These are phyloP conservation scores for Tolypocladium nubicola DNA, from an alignment of 2,329 filamentous ascomycete genomes.

Conservation along the genomic window DNA sequence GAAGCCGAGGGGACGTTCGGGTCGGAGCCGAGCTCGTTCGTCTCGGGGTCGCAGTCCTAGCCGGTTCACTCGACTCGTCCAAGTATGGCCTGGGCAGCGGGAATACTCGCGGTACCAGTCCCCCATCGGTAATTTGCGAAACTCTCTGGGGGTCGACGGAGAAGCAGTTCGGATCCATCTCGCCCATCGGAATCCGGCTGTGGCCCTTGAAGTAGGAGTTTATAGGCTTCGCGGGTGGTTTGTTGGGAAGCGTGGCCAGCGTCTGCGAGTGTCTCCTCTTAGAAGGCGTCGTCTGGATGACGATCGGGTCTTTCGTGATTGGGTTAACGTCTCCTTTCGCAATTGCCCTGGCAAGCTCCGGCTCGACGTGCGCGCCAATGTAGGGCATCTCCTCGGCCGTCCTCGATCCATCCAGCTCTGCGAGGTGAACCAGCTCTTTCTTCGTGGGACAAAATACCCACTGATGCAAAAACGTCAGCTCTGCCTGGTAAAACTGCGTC, in stretches of 20 bases:
- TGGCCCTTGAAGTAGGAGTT: conserved; percentile 41
- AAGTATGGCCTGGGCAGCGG: conserved; percentile 49
- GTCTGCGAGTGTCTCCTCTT: conserved; percentile 31
- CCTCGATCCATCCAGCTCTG: conserved; percentile 50
- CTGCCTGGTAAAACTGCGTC: conserved; percentile 72
- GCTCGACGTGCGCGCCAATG: conserved; percentile 64
- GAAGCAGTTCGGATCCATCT: conserved; percentile 54
- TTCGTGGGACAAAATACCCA: conserved; percentile 79
- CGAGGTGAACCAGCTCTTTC: conserved; percentile 65
- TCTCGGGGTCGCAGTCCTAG: conserved; percentile 2
- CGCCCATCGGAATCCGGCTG: conserved; percentile 45
- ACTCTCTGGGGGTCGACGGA: conserved; percentile 37
- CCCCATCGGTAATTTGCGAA: conserved; percentile 37
- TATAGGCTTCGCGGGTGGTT: conserved; percentile 37
- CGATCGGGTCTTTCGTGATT: conserved; percentile 65
- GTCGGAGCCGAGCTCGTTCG: conserved; percentile 9
- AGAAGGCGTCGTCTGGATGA: conserved; percentile 28
- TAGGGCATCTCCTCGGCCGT: conserved; percentile 65
- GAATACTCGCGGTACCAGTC: conserved; percentile 43
- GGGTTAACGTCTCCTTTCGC: conserved; percentile 79
- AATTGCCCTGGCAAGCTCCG: conserved; percentile 60
- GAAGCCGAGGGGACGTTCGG: conserved; percentile 26
- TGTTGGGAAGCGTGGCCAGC: conserved; percentile 10
- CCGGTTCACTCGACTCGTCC: conserved; percentile 19
- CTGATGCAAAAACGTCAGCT: conserved; percentile 88